These are phyloP conservation scores for Suillus lakei DNA, from an alignment of 768 basidiomycete species.

Conservation along the genomic window DNA sequence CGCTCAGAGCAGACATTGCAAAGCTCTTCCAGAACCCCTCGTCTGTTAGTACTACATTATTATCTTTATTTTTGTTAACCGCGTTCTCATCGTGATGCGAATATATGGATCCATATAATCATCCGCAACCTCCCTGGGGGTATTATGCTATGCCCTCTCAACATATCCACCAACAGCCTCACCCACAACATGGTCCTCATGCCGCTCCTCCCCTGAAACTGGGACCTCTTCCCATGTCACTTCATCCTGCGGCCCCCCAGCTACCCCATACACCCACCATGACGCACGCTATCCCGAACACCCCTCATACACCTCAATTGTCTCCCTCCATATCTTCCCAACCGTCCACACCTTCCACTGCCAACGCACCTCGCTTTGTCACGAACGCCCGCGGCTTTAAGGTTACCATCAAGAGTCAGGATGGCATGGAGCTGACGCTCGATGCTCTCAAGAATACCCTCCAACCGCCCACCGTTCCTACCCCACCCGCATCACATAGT, in stretches of 20 bases:
- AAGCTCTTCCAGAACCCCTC: conserved; percentile 45
- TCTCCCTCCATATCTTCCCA: conserved; percentile 56
- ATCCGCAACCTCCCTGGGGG: conserved; percentile 37
- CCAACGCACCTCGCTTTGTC: conserved; percentile 54
- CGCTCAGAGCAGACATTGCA: conserved; percentile 43
- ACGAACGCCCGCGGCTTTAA: conserved; percentile 67
- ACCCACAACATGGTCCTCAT: conserved; percentile 52
- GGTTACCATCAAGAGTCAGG: conserved; percentile 63
- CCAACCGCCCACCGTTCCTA: conserved; percentile 43
- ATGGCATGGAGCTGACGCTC: conserved; percentile 68
- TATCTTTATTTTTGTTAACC: conserved; percentile 5
- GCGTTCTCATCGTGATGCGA: conserved; percentile 24
- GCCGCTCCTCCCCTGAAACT: conserved; percentile 40
- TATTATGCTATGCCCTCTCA: conserved; percentile 43
- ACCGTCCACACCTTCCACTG: conserved; percentile 68
- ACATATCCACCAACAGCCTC: conserved; percentile 43
- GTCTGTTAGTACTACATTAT: conserved; percentile 48
- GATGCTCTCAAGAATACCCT: conserved; percentile 56
- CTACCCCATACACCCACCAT: conserved; percentile 74
- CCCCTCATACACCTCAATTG: conserved; percentile 50
- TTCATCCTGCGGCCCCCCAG: conserved; percentile 58
- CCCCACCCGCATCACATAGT: conserved; percentile 42
- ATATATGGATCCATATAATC: conserved; percentile 52
- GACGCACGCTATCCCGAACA: conserved; percentile 57
- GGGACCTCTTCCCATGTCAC: conserved; percentile 67